Percentiles rank a stretch among this genome's conserved stretches.
These are phyloP conservation scores for Maudiozyma bulderi DNA, from an alignment of 805 yeast genomes.

Conservation along the genomic window DNA sequence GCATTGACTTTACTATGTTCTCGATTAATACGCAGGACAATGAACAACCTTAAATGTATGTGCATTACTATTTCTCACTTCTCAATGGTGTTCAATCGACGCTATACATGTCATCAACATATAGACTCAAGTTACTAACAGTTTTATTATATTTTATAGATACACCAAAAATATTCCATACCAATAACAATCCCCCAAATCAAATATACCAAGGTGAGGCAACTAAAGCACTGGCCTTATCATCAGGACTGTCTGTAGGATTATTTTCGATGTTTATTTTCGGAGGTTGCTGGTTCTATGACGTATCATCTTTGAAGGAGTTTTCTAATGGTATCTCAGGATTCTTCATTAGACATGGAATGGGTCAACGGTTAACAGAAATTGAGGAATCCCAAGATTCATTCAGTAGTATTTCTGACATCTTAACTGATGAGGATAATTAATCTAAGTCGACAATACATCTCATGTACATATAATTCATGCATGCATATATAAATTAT, in stretches of 20 bases:
- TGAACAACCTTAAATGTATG: slow-evolving; percentile 57
- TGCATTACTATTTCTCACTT: not conserved
- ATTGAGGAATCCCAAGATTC: not conserved
- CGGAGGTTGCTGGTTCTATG: slow-evolving; percentile 74
- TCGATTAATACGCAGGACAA: slow-evolving; percentile 65
- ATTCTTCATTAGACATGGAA: slow-evolving; percentile 1
- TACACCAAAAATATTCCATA: slow-evolving; percentile 67
- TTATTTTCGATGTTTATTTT: slow-evolving; percentile 62
- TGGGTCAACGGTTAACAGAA: not conserved
- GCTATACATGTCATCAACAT: not conserved
- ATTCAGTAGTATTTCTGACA: not conserved
- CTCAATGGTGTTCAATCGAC: not conserved
- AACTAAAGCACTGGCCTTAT: slow-evolving; percentile 72
- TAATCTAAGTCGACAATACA: not conserved
- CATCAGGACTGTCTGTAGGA: slow-evolving; percentile 64
- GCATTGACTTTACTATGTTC: slow-evolving; percentile 63
- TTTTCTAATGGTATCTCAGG: slow-evolving; percentile 27
- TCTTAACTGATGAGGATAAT: not conserved
- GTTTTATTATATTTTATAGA: slow-evolving; percentile 26
- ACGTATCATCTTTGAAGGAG: slow-evolving; percentile 58
- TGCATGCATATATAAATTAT: not conserved
- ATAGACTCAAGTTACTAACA: too few species aligned
- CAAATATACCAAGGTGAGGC: slow-evolving; percentile 77
- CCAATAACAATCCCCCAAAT: slow-evolving; percentile 53
- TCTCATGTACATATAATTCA: not conserved